Conservation (phyloP, 1,284 basidiomycete species). For the Papiliotrema flavescens region DNA sequence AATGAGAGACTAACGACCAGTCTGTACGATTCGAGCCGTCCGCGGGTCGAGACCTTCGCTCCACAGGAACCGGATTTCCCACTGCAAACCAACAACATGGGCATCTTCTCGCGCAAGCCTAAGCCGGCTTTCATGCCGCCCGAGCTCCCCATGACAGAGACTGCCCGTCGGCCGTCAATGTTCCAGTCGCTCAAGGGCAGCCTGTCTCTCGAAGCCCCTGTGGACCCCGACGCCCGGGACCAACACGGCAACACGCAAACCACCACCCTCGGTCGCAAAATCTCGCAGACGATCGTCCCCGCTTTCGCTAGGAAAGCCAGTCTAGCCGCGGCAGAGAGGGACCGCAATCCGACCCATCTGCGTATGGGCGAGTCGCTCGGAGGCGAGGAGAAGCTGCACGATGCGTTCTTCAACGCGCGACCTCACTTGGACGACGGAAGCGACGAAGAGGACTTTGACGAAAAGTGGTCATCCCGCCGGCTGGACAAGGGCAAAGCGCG, state of each 20-base stretch:
- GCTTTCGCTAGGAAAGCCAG: slow-evolving; percentile 25
- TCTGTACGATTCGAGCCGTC: no score
- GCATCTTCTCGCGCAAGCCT: slow-evolving; percentile 19
- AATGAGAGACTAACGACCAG: no score
- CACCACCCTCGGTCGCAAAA: slow-evolving; percentile 19
- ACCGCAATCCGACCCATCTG: slow-evolving; percentile 20
- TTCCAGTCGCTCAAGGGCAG: slow-evolving; percentile 3
- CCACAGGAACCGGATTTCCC: no score
- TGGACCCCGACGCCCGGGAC: slow-evolving; percentile 10
- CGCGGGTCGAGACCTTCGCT: no score
- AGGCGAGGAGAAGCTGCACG: slow-evolving; percentile 13
- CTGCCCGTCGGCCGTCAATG: not conserved
- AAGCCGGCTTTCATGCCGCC: slow-evolving; percentile 24
- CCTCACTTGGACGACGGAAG: slow-evolving; percentile 23
- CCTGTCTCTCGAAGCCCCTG: slow-evolving; percentile 7
- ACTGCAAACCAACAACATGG: slow-evolving; percentile 11
- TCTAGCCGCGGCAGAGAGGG: slow-evolving; percentile 14
- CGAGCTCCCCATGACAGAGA: slow-evolving; percentile 16
- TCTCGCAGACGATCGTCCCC: slow-evolving; percentile 22
- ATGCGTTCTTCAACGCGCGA: slow-evolving; percentile 21
- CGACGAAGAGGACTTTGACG: slow-evolving; percentile 20
- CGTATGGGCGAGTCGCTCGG: slow-evolving; percentile 23
- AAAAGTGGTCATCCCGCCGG: slow-evolving; percentile 2
- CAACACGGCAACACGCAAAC: slow-evolving; percentile 13
- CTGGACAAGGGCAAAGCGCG: slow-evolving; percentile 17